Conservation (phyloP, 2,329 filamentous ascomycete genomes). For the Fusarium ambrosium region DNA sequence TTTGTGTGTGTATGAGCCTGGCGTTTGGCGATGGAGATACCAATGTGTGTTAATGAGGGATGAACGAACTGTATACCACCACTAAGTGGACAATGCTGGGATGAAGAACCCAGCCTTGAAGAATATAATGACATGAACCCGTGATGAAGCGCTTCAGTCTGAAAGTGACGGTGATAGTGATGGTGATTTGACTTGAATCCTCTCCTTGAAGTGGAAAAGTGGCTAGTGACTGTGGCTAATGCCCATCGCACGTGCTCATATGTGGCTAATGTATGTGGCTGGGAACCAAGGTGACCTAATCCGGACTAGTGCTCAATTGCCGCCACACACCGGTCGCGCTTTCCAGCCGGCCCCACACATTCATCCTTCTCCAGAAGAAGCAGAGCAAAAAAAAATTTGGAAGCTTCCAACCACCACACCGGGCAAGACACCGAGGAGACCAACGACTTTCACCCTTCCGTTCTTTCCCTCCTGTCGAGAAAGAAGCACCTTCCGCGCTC, state of each 20-base stretch:
- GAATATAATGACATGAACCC: neutral
- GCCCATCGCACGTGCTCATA: neutral
- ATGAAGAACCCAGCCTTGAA: neutral
- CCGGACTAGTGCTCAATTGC: conserved; percentile 19
- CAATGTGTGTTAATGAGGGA: conserved; percentile 19
- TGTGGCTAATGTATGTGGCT: conserved; percentile 16
- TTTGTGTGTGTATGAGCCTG: conserved; percentile 15
- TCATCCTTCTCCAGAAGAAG: conserved; percentile 47
- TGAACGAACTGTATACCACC: conserved; percentile 6
- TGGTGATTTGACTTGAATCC: neutral
- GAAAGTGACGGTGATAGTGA: neutral
- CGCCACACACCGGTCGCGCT: conserved; percentile 46
- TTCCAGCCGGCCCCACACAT: conserved; percentile 49
- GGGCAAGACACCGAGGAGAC: conserved; percentile 50
- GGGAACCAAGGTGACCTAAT: neutral
- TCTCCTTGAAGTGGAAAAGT: neutral
- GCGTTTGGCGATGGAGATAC: conserved; percentile 33
- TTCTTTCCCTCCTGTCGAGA: conserved; percentile 44
- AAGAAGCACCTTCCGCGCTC: conserved; percentile 45
- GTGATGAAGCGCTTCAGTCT: neutral
- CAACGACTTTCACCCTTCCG: conserved; percentile 45
- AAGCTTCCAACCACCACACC: conserved; percentile 50
- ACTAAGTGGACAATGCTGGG: neutral
- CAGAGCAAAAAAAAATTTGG: conserved; percentile 53
- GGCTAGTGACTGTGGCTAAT: conserved; percentile 11